Conservation (phyloP, 495 filamentous ascomycete genomes). For the Penicillium alfredii region DNA sequence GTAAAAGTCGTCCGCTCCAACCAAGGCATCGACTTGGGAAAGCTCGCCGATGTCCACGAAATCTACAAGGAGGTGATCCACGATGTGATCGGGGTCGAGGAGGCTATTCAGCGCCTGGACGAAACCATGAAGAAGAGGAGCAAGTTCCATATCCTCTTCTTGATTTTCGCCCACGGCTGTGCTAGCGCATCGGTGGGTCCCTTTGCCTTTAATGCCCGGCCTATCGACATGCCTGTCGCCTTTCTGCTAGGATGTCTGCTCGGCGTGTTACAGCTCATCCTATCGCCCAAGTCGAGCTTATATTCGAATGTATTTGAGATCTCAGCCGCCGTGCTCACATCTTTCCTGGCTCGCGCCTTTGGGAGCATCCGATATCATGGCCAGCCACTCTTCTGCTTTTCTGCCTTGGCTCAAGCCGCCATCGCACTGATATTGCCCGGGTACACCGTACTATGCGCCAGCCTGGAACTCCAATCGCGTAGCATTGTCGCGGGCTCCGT, state of each 20-base stretch:
- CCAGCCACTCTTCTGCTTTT: constrained; percentile 80
- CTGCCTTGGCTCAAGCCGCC: constrained; percentile 79
- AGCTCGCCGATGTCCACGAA: constrained; percentile 75
- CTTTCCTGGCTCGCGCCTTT: constrained; percentile 83
- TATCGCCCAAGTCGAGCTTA: constrained; percentile 73
- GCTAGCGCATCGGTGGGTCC: constrained; percentile 76
- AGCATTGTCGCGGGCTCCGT: constrained; percentile 86
- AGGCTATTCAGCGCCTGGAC: constrained; percentile 67
- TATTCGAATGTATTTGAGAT: constrained; percentile 87
- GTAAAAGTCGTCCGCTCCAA: constrained; percentile 75
- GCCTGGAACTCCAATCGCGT: constrained; percentile 80
- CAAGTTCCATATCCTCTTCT: constrained; percentile 62
- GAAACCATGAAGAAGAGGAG: constrained; percentile 55
- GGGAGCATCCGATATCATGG: constrained; percentile 61
- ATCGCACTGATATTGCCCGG: constrained; percentile 92
- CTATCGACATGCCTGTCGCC: constrained; percentile 81
- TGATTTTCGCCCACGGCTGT: constrained; percentile 78
- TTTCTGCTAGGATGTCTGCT: constrained; percentile 82
- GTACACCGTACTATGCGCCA: constrained; percentile 75
- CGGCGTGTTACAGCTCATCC: constrained; percentile 72
- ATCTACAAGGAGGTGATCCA: constrained; percentile 94
- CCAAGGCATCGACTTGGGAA: constrained; percentile 80
- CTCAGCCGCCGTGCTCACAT: constrained; percentile 76
- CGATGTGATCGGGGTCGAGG: constrained; percentile 77
- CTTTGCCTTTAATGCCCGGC: constrained; percentile 82